Conservation (phyloP, 2,329 filamentous ascomycete genomes). For the Beauveria bassiana region DNA sequence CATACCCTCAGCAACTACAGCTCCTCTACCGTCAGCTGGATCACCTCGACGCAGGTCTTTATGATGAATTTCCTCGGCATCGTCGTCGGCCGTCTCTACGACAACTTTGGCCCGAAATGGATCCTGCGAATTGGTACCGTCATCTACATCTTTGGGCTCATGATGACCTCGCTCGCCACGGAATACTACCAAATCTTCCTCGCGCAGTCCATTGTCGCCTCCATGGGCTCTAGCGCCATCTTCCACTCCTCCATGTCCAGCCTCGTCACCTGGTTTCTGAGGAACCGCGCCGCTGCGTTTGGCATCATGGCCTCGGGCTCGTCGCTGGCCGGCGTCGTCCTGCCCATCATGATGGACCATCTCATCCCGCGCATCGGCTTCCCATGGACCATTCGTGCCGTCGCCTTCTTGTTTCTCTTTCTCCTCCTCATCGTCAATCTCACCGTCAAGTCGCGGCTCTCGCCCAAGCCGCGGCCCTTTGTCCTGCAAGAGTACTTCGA, state of each 20-base stretch:
- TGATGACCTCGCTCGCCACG: constrained; percentile 51
- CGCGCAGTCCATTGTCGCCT: constrained; percentile 32
- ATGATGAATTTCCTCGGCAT: constrained; percentile 41
- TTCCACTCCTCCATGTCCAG: constrained; percentile 36
- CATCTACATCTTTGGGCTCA: constrained; percentile 53
- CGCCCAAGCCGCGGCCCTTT: constrained; percentile 38
- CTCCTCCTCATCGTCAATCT: constrained; percentile 28
- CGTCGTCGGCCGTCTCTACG: constrained; percentile 51
- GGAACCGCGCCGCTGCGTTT: constrained; percentile 42
- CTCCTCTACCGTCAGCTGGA: constrained; percentile 50
- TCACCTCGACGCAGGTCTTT: constrained; percentile 46
- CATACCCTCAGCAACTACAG: constrained; percentile 40
- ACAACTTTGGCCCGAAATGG: constrained; percentile 54
- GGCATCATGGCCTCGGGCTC: constrained; percentile 47
- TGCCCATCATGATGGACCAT: constrained; percentile 53
- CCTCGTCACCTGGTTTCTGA: constrained; percentile 44
- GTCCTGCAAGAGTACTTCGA: constrained; percentile 37
- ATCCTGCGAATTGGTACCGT: constrained; percentile 47
- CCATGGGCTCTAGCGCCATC: constrained; percentile 35
- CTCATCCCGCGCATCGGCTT: constrained; percentile 40
- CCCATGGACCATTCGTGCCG: constrained; percentile 40
- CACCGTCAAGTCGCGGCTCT: constrained; percentile 33
- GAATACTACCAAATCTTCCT: constrained; percentile 39
- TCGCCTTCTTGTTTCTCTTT: constrained; percentile 38
- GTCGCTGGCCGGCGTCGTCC: constrained; percentile 46